Evolutionary conservation across 2,329 filamentous ascomycete genomes (phyloP), one percentile per base, ranked within the genome.

Genomic region (Neodidymelliopsis sp.): DNA sequence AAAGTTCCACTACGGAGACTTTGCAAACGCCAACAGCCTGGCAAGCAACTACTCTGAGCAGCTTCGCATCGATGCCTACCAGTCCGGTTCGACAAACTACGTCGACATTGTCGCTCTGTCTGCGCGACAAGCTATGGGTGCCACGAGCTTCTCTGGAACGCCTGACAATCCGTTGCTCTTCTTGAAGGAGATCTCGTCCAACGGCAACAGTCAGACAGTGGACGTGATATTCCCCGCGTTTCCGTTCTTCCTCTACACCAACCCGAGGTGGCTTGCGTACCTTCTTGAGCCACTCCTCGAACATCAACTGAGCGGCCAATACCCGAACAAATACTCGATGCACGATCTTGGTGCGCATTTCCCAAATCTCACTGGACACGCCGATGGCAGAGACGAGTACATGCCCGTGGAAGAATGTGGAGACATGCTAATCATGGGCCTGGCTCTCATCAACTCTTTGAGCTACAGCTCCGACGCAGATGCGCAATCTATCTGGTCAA

Each of bases 211-310:
- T 70, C 90, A 94, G 67, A 94, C 90, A 0, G 88, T 94, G 9
- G 89, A 93, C 74, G 89, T 95, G 47, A 93, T 95, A 61, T 94
- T 91, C 76, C 90, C 90, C 0, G 82, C 89, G 0, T 92, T 91
- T 72, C 89, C 90, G 0, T 94, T 93, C 79, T 93, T 93, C 77
- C 71, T 93, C 15, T 94, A 93, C 67, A 91, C 89, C 13, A 91
- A 92, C 60, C 90, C 90, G 2, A 79, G 84, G 49, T 93, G 89
- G 89, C 76, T 92, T 47, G 87, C 85, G 1, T 92, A 92, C 64
- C 78, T 93, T 3, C 77, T 94, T 4, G 89, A 93, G 69, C 90
- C 90, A 5, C 77, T 93, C 18, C 81, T 94, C 41, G 90, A 94
- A 72, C 88, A 94, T 69, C 89, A 89, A 77, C 74, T 89, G 18